phyloP scores from a whole-genome alignment of 2,329 filamentous ascomycete species.

The Aspergillus sp. region DNA sequence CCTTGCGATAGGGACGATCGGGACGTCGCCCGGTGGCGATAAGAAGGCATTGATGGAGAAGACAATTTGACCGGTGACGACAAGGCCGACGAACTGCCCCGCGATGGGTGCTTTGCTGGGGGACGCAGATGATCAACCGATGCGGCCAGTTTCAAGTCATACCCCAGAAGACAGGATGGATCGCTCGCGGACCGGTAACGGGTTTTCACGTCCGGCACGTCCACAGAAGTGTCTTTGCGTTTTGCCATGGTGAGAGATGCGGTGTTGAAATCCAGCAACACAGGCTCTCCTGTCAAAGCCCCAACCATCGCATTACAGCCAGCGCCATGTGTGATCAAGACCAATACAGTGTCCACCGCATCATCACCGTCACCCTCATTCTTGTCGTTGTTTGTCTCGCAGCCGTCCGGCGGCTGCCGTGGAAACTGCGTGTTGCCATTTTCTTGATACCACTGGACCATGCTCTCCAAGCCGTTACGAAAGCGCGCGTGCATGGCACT shows the following conservation, averaged over 20 bases:
- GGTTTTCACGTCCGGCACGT: conserved; percentile 4
- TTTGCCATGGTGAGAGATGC: conserved; percentile 87
- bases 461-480: conserved; percentile 65
- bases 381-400: conserved; percentile 7
- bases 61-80: conserved; percentile 16
- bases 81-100: conserved; percentile 12
- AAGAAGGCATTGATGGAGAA: conserved; percentile 20
- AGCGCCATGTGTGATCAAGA: conserved; percentile 89
- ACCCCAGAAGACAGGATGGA: conserved; percentile 43
- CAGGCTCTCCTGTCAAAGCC: conserved; percentile 82
- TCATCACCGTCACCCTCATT: conserved; percentile 52
- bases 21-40: conserved; percentile 27
- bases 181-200: conserved; percentile 15
- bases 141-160: conserved; percentile 53
- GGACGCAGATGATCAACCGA: conserved; percentile 56
- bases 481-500: conserved; percentile 90
- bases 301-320: conserved; percentile 94
- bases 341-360: conserved; percentile 67
- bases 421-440: conserved; percentile 25
- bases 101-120: conserved; percentile 31
- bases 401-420: conserved; percentile 1
- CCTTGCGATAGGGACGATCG: conserved; percentile 21
- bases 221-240: conserved; percentile 41
- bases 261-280: conserved; percentile 81
- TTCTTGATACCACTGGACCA: conserved; percentile 75